Evolutionary conservation across 139 green algal species (phyloP).

Genomic region (Chlamydomonas sphaeroides): DNA sequence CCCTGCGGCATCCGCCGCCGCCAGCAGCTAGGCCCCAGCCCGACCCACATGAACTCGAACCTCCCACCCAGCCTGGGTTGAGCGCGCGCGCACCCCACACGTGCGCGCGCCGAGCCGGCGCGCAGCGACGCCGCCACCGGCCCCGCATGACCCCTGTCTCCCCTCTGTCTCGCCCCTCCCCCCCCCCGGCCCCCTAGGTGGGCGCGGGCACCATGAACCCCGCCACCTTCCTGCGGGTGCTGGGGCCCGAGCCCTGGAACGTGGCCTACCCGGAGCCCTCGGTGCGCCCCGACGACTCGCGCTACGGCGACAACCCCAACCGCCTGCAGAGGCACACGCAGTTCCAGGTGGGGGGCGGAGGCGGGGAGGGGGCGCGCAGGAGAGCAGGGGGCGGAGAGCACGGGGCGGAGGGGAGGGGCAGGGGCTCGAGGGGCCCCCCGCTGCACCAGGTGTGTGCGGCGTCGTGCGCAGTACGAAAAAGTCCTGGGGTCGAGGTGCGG

Average conservation of each 20-base stretch:
- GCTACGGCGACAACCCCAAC: conserved; percentile 99
- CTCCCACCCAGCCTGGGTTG: too few species aligned
- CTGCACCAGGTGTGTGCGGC: too few species aligned
- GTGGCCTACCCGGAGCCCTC: conserved; percentile 95
- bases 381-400: neutral
- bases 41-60: too few species aligned
- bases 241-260: conserved; percentile 95
- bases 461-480: too few species aligned
- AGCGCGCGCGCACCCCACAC: too few species aligned
- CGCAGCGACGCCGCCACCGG: too few species aligned
- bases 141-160: neutral
- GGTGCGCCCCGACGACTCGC: conserved; percentile 95
- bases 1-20: too few species aligned
- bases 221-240: conserved; percentile 94
- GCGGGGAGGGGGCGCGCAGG: too few species aligned
- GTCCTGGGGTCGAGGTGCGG: too few species aligned
- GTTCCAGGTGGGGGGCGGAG: conserved; percentile 79
- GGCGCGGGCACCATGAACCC: conserved; percentile 99
- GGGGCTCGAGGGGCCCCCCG: too few species aligned
- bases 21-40: too few species aligned
- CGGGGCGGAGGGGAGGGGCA: neutral
- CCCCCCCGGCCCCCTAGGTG: conserved; percentile 59
- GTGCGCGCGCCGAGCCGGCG: too few species aligned
- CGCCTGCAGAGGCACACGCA: conserved; percentile 98
- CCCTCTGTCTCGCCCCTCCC: neutral